Evolutionary conservation across 1,284 basidiomycete genomes (phyloP), one percentile per base, ranked within the genome.

Genomic region (Vanrija humicola): DNA sequence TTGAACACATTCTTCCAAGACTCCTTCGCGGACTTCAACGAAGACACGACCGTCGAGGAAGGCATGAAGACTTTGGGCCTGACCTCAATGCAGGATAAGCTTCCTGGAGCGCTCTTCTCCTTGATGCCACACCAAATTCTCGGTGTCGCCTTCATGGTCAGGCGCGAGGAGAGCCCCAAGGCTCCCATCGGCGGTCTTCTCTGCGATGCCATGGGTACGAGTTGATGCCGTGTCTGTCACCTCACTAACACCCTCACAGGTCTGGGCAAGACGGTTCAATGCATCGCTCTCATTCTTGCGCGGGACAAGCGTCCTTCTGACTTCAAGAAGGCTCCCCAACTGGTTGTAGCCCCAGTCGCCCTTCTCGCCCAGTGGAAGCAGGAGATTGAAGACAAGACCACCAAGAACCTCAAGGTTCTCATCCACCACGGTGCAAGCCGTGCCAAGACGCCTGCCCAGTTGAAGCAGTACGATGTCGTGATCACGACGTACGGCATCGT

Each of bases 391-490:
- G 61, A 64, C 16, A 77, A 77, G 61, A 73, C 74, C 3, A 64
- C 66, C 6, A 54, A 43, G 1, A 56, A 64, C 19, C 58, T 71
- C 29, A 64, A 52, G 12, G 66, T 78, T 6, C 43, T 59, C 38
- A 69, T 77, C 10, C 73, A 79, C 53, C 77, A 79, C 50, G 77
- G 77, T 0, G 29, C 51, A 10, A 63, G 65, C 18, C 57, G 69
- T 8, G 56, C 54, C 18, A 69, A 68, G 25, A 62, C 59, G 14
- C 53, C 59, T 18, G 65, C 68, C 25, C 47, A 54, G n/a, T 45
- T 73, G 43, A 73, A 68, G 59, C 63, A 67, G 34, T 68, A 64
- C 54, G 75, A 92, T 61, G 83, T 93, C 5, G 86, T 94, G 12
- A 79, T 82, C 2, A 75, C 76, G 4, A 77, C 74, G 26, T 73